phyloP scores from a whole-genome alignment of 2,329 filamentous ascomycete genomes.

The Cytospora paraplurivora region DNA sequence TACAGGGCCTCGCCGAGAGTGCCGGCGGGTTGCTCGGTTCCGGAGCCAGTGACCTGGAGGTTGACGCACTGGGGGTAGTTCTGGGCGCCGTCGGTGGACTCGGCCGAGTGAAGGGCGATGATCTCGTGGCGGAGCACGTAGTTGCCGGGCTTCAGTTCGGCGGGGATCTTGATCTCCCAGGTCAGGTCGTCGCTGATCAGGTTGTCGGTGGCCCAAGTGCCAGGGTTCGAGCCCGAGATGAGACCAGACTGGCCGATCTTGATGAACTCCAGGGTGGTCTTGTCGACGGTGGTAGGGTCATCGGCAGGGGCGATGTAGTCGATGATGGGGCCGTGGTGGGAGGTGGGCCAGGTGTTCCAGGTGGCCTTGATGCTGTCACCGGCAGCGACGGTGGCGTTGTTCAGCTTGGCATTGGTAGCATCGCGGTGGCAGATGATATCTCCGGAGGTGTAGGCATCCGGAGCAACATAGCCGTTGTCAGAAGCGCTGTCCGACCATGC shows the following conservation, averaged over 20 bases:
- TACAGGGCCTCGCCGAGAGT: constrained; percentile 34
- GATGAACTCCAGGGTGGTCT: constrained; percentile 58
- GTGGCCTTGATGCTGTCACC: constrained; percentile 42
- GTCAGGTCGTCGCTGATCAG: constrained; percentile 47
- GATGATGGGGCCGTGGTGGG: constrained; percentile 57
- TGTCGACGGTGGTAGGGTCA: constrained; percentile 55
- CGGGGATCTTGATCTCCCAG: constrained; percentile 48
- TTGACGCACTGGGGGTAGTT: constrained; percentile 53
- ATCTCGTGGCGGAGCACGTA: constrained; percentile 54
- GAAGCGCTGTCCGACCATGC: constrained; percentile 26
- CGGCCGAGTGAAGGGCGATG: constrained; percentile 47
- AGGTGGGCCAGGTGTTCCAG: constrained; percentile 44
- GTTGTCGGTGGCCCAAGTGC: constrained; percentile 56
- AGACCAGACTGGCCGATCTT: constrained; percentile 64
- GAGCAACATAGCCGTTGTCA: constrained; percentile 47
- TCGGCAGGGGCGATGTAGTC: constrained; percentile 64
- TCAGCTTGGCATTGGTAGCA: constrained; percentile 37
- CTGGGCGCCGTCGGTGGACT: constrained; percentile 47
- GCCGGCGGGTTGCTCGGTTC: constrained; percentile 35
- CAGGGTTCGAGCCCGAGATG: constrained; percentile 44
- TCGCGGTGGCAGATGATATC: constrained; percentile 44
- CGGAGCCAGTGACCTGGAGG: constrained; percentile 44
- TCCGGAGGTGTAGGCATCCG: constrained; percentile 37
- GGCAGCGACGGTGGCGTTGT: constrained; percentile 39
- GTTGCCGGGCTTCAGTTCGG: constrained; percentile 38